Evolutionary conservation across 1,284 basidiomycete genomes (phyloP).

Genomic region (Apiotrichum veenhuisii): DNA sequence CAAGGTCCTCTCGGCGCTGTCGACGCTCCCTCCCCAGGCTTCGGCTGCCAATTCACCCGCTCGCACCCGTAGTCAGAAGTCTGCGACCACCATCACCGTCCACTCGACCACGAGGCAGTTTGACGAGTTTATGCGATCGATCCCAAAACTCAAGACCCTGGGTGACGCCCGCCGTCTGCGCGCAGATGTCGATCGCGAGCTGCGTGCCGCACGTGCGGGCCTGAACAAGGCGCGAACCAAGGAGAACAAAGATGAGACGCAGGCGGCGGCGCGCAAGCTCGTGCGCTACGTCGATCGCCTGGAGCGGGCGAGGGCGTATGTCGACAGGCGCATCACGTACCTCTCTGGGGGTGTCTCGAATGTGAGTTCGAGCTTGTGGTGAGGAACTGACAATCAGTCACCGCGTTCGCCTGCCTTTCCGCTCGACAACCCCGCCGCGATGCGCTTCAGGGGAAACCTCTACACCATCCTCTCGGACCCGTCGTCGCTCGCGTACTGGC

Average conservation of each 20-base stretch:
- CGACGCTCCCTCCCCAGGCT: conserved; percentile 35
- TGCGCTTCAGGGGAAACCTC: conserved; percentile 18
- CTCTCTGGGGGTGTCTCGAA: conserved; percentile 57
- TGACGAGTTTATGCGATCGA: conserved; percentile 81
- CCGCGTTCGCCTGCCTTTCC: neutral
- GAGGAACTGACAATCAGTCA: neutral
- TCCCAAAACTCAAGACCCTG: conserved; percentile 72
- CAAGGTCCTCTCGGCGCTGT: conserved; percentile 54
- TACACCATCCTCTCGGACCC: conserved; percentile 75
- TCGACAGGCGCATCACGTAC: conserved; percentile 75
- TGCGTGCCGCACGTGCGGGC: conserved; percentile 64
- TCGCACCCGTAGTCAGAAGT: neutral
- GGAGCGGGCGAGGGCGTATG: conserved; percentile 77
- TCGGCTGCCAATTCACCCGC: conserved; percentile 7
- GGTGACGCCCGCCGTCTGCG: conserved; percentile 83
- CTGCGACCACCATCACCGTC: conserved; percentile 29
- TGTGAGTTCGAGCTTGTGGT: neutral
- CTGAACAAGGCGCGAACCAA: conserved; percentile 19
- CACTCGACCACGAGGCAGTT: conserved; percentile 62
- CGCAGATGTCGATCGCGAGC: conserved; percentile 83
- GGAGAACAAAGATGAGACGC: conserved; percentile 6
- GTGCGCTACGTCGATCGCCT: conserved; percentile 83
- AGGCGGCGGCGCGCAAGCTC: conserved; percentile 12
- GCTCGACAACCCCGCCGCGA: neutral
- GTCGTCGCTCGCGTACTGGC: conserved; percentile 86